A percentile compares a stretch with the other conserved stretches of the same genome.
Evolutionary conservation across 129 eudicot genomes (phyloP).

Genomic region (Mikania micrantha): DNA sequence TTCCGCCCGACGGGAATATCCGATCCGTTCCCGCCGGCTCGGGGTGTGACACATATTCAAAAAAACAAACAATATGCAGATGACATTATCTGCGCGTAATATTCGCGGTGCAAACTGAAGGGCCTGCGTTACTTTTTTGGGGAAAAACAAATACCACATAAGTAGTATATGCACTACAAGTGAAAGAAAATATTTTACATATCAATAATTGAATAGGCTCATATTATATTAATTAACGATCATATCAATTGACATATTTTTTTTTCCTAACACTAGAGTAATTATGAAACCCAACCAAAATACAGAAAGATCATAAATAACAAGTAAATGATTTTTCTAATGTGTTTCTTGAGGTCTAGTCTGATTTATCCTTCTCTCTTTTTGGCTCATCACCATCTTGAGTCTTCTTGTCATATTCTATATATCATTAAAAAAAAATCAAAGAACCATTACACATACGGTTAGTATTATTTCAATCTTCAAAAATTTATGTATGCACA

Average conservation of each 20-base stretch:
- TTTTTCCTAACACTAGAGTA: background rate
- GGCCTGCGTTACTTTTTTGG: no score
- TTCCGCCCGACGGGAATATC: no score
- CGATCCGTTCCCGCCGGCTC: no score
- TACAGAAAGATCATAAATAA: background rate
- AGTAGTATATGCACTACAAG: no score
- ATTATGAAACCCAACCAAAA: background rate
- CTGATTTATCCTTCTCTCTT: conserved; percentile 43
- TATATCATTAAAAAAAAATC: background rate
- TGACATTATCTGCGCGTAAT: no score
- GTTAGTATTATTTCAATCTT: conserved; percentile 1
- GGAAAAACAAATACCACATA: no score
- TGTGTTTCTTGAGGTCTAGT: background rate
- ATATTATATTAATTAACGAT: background rate
- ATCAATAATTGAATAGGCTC: background rate
- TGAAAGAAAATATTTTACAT: background rate
- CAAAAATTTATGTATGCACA: background rate
- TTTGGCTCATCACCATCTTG: conserved; percentile 40
- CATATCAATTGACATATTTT: background rate
- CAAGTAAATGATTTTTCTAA: background rate
- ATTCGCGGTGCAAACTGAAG: no score
- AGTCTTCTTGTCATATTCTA: conserved; percentile 43
- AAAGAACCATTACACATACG: background rate
- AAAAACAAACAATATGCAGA: no score
- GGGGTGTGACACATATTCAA: no score